These are phyloP conservation scores for Suillus occidentalis DNA, from an alignment of 768 basidiomycete genomes.

Conservation along the genomic window DNA sequence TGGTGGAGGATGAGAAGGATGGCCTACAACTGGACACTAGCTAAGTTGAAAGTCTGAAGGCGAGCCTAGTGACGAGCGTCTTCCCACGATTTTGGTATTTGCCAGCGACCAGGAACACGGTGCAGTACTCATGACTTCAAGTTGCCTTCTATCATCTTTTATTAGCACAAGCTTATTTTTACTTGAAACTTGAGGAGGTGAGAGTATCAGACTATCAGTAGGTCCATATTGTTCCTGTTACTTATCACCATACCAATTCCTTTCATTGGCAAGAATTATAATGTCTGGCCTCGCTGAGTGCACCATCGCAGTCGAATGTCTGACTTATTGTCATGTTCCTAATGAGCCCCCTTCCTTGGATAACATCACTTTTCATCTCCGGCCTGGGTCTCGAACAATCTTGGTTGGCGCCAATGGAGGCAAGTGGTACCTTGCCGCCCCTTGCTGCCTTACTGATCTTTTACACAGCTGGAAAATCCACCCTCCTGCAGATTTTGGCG, in stretches of 20 bases:
- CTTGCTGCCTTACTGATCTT: not conserved
- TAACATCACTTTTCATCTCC: constrained; percentile 65
- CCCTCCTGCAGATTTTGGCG: constrained; percentile 89
- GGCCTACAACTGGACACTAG: constrained; percentile 5
- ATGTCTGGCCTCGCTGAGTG: not conserved
- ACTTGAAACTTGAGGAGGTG: not conserved
- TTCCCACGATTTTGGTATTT: not conserved
- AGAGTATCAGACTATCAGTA: not conserved
- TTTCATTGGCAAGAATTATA: not conserved
- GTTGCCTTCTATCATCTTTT: not conserved
- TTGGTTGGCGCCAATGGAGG: constrained; percentile 95
- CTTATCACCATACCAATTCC: constrained; percentile 9
- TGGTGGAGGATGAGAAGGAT: constrained; percentile 10
- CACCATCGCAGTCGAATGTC: constrained; percentile 39
- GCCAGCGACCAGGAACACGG: not conserved
- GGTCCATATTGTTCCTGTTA: not conserved
- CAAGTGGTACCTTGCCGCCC: constrained; percentile 31
- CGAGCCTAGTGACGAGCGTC: not conserved
- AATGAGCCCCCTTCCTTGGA: constrained; percentile 52
- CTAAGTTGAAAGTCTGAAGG: constrained; percentile 6
- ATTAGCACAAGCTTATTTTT: not conserved
- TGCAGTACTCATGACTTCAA: not conserved
- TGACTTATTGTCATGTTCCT: constrained; percentile 60
- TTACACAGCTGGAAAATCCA: constrained; percentile 85
- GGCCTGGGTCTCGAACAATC: constrained; percentile 77